Evolutionary conservation across 148 eudicot genomes (phyloP).

Genomic region (Fagopyrum tataricum): DNA sequence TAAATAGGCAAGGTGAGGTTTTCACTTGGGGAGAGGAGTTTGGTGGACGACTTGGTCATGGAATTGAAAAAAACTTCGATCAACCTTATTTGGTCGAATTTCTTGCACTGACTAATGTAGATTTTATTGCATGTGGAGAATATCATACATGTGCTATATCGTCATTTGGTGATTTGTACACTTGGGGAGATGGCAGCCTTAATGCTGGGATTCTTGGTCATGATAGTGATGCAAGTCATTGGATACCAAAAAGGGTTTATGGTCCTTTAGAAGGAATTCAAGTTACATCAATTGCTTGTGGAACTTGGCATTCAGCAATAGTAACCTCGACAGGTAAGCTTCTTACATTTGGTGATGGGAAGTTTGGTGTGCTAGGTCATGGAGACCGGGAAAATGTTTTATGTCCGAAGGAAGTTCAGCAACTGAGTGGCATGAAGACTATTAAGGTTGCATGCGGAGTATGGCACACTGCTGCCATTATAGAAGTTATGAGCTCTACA

Average conservation of each 20-base stretch:
- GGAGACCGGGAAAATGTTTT: slow-evolving; percentile 30
- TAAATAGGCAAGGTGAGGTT: slow-evolving; percentile 40
- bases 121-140: slow-evolving; percentile 36
- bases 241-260: slow-evolving; percentile 31
- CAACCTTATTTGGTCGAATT: slow-evolving; percentile 31
- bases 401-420: slow-evolving; percentile 25
- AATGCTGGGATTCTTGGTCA: slow-evolving; percentile 39
- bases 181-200: slow-evolving; percentile 42
- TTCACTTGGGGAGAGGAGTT: slow-evolving; percentile 44
- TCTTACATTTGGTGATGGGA: slow-evolving; percentile 36
- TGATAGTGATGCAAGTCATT: slow-evolving; percentile 31
- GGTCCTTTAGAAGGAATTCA: slow-evolving; percentile 29
- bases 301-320: slow-evolving; percentile 35
- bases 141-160: slow-evolving; percentile 32
- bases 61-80: slow-evolving; percentile 26
- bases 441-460: slow-evolving; percentile 34
- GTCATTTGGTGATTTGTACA: slow-evolving; percentile 28
- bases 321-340: slow-evolving; percentile 25
- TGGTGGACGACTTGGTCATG: slow-evolving; percentile 37
- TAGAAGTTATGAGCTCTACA: slow-evolving; percentile 22
- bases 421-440: slow-evolving; percentile 21
- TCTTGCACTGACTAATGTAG: slow-evolving; percentile 28
- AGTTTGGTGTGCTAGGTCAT: slow-evolving; percentile 35
- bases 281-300: slow-evolving; percentile 30
- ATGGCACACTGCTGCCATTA: slow-evolving; percentile 40